These are phyloP conservation scores for Microcyclosporella mali DNA, from an alignment of 2,329 filamentous ascomycete species.

Conservation along the genomic window DNA sequence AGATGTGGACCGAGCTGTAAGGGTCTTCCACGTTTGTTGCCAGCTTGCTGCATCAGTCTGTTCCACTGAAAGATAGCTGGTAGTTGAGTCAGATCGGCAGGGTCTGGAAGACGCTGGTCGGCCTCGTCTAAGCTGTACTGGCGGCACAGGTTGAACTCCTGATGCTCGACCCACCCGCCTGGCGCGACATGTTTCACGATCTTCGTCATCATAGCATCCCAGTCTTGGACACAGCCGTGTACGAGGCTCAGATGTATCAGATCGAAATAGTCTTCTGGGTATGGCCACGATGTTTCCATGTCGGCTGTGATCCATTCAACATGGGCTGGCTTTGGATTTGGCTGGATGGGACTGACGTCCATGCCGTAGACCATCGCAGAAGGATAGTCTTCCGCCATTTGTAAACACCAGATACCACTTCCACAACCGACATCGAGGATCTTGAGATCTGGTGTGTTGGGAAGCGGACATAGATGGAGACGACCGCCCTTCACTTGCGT, in stretches of 20 bases:
- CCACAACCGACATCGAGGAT: conserved; percentile 22
- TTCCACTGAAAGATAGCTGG: conserved; percentile 16
- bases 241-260: conserved; percentile 22
- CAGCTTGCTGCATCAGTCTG: conserved; percentile 16
- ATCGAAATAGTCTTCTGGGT: conserved; percentile 20
- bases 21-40: conserved; percentile 12
- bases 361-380: conserved; percentile 18
- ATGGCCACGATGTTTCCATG: conserved; percentile 20
- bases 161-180: conserved; percentile 31
- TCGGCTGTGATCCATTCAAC: conserved; percentile 20
- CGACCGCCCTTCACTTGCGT: conserved; percentile 16
- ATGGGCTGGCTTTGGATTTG: conserved; percentile 19
- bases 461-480: conserved; percentile 16
- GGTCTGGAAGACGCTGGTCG: conserved; percentile 10
- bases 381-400: conserved; percentile 23
- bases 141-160: conserved; percentile 24
- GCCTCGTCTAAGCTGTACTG: conserved; percentile 15
- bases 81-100: conserved; percentile 8
- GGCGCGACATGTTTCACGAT: conserved; percentile 21
- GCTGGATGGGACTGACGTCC: conserved; percentile 22
- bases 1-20: conserved; percentile 18
- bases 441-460: conserved; percentile 6
- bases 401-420: conserved; percentile 21
- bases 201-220: conserved; percentile 17
- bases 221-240: conserved; percentile 20